phyloP scores from a whole-genome alignment of 2,329 filamentous ascomycete species.

The Pyricularia sp. region DNA sequence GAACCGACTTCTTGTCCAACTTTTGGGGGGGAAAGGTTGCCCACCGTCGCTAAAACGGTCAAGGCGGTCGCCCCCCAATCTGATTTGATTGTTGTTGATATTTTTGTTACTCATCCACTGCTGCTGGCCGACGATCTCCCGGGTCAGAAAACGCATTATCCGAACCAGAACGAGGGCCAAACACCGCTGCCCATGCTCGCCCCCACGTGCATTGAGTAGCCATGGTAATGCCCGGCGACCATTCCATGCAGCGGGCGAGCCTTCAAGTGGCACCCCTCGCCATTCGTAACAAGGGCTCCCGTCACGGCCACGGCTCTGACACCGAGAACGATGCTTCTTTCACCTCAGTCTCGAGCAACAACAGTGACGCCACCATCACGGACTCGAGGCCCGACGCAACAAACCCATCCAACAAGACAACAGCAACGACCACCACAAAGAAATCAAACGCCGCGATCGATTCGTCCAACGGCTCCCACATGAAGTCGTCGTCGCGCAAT shows the following conservation, averaged over 20 bases:
- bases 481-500: constrained; percentile 72
- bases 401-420: constrained; percentile 2
- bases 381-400: not conserved
- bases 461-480: constrained; percentile 45
- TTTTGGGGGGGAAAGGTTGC: not conserved
- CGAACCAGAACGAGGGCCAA: not conserved
- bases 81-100: not conserved
- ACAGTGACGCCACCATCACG: constrained; percentile 12
- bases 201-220: constrained; percentile 22
- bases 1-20: not conserved
- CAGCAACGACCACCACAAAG: not conserved
- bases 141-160: not conserved
- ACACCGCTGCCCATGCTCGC: constrained; percentile 24
- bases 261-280: constrained; percentile 51
- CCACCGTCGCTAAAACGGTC: not conserved
- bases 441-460: constrained; percentile 18
- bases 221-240: constrained; percentile 37
- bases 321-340: constrained; percentile 18
- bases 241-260: constrained; percentile 41
- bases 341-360: constrained; percentile 10
- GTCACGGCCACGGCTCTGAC: constrained; percentile 10
- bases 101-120: not conserved
- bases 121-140: not conserved
- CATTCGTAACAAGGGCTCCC: constrained; percentile 32
- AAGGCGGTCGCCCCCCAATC: not conserved